Base-by-base conservation (phyloP, 78 protist genomes). In the Dictyostelium firmibasis region DNA sequence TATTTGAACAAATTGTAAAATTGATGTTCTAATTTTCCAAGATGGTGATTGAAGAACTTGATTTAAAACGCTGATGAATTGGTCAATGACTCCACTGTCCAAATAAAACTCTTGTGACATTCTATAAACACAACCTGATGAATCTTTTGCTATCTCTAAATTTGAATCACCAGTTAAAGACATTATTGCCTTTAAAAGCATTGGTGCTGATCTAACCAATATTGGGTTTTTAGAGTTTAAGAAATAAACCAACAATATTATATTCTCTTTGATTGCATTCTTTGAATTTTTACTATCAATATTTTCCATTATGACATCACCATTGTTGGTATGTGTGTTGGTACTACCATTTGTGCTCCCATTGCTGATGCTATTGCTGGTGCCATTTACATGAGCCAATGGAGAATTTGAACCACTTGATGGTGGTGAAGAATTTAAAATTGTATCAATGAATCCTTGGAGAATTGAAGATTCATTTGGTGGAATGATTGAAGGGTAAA, bases 21-120 rank as follows among this genome's bases (percentile, higher is more conserved):
- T 50, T 18, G 75, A 29, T 20, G 53, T 74, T 78, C 94, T 78
- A 27, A 81, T 76, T 81, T 84, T 89, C 94, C 94, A 89, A 38
- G 64, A 41, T 0, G 83, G 9, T n/a, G 31, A 31, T 41, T 41
- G 11, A 35, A 89, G 41, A 2, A 29, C 20, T 47, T 11, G 29
- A 2, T 25, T 25, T 25, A 38, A 64, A 62, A 76, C 41, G 10
- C 23, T 16, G 35, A 70, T 47, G 18, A 89, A 20, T n/a, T 78
- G 50, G 23, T n/a, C 31, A 25, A 89, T 41, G 6, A 89, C 31
- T 0, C 44, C 10, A 5, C 18, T 10, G 33, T 89, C 87, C 0
- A 27, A 89, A 47, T 44, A 78, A 47, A 81, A 89, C 10, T 60
- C 86, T 33, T 69, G 87, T 10, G 94, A 83, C 81, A 89, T 89